Evolutionary conservation across 208 protist species (phyloP), one percentile per base, ranked within the genome.

Genomic region (Strigomonas culicis): DNA sequence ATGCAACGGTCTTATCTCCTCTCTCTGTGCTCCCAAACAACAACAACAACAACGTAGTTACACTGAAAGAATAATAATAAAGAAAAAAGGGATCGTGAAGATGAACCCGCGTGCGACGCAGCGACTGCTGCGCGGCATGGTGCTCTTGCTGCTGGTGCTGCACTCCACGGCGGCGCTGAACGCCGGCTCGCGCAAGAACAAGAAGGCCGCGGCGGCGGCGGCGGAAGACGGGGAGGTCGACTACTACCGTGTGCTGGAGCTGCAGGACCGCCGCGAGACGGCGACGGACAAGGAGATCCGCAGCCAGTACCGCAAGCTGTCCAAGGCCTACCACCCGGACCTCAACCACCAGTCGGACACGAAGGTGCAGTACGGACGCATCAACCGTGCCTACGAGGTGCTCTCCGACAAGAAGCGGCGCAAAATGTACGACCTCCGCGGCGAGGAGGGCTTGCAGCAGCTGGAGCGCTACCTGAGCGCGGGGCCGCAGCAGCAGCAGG

Each of bases 391-490:
- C 19, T 95, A 98, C 74, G 89, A 97, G 74, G 90, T 97, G 43
- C 80, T 98, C 3, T 84, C 77, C 0, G 86, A 97, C 70, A 86
- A 84, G 66, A 79, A 81, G 44, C 94, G 95, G 66, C 80, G 93
- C 0, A 91, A 92, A 65, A 95, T 97, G 72, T 98, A 95, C 68
- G 94, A 98, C 68, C 88, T 94, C 75, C 84, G 82, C 19, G 94
- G 94, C 17, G 84, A 92, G 61, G 84, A 86, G 36, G 93, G 93
- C 21, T 47, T 97, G 51, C 68, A 79, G 72, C 79, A 86, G 77
- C 76, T 97, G 24, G 39, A 80, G 58, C 62, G 72, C 31, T 66
- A 72, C 62, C 44, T 53, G 17, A 59, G 65, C 44, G 55, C 17
- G 4, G 52, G 55, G 21, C 65, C 64, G 61, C 53, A 32, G 15